These are phyloP conservation scores for Monoraphidium neglectum DNA, from an alignment of 139 green algal genomes.

Conservation along the genomic window DNA sequence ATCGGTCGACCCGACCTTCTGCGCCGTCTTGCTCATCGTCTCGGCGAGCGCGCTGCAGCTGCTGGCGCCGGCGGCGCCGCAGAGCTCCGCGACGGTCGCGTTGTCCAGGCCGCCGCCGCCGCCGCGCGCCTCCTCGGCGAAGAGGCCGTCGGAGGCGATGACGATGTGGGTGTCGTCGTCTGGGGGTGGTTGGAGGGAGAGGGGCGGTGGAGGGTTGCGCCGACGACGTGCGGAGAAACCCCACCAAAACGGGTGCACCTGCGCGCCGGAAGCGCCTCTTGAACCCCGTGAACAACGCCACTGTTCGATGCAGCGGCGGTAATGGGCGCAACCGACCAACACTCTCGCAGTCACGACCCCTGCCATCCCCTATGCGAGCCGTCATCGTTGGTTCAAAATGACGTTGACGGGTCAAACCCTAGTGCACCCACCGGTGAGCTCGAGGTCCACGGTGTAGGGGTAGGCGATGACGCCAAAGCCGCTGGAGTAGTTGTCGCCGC, in stretches of 20 bases:
- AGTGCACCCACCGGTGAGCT: slow-evolving; percentile 58
- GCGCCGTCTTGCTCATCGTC: slow-evolving; percentile 47
- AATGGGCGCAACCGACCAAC: background rate
- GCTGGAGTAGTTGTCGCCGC: slow-evolving; percentile 71
- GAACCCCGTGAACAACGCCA: too few relatives aligned
- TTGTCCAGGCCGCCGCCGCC: slow-evolving; percentile 86
- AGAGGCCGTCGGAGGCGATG: slow-evolving; percentile 86
- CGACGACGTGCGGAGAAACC: too few relatives aligned
- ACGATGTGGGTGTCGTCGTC: slow-evolving; percentile 79
- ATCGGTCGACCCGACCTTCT: slow-evolving; percentile 74
- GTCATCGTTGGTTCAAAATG: too few relatives aligned
- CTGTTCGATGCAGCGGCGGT: background rate
- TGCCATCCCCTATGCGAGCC: too few relatives aligned
- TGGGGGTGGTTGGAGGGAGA: slow-evolving; percentile 7
- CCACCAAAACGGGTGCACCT: too few relatives aligned
- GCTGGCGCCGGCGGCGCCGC: slow-evolving; percentile 13
- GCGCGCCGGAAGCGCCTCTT: too few relatives aligned
- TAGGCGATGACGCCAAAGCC: slow-evolving; percentile 87
- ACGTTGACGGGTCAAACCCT: too few relatives aligned
- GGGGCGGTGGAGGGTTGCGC: background rate
- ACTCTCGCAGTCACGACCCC: too few relatives aligned
- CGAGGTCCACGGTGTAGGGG: slow-evolving; percentile 64
- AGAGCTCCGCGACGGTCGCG: slow-evolving; percentile 57
- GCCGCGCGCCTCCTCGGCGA: slow-evolving; percentile 83
- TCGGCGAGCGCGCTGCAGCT: slow-evolving; percentile 31